Evolutionary conservation across 371 early-diverging fungal species (phyloP).

Genomic region (Umbelopsis sp.): DNA sequence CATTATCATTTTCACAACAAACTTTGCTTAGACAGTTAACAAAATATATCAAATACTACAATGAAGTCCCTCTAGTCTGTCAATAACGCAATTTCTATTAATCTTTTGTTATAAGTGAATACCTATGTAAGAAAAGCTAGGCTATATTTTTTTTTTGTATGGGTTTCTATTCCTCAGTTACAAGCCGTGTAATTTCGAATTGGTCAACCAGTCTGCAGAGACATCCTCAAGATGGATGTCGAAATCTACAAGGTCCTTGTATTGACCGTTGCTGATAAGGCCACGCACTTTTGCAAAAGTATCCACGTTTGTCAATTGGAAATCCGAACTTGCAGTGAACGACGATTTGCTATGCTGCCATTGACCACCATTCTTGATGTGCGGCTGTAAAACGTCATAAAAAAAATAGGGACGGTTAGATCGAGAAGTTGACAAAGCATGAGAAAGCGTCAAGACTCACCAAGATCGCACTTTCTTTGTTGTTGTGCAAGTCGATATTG

Average conservation of each 20-base stretch:
- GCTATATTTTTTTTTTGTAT: too few relatives aligned
- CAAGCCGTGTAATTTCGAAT: background rate
- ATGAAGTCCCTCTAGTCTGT: too few relatives aligned
- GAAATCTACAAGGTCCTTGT: slow-evolving; percentile 67
- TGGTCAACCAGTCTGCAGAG: slow-evolving; percentile 66
- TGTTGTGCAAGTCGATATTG: slow-evolving; percentile 26
- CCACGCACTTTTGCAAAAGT: slow-evolving; percentile 40
- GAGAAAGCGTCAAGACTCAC: slow-evolving; percentile 24
- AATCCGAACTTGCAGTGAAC: slow-evolving; percentile 32
- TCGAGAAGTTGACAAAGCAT: background rate
- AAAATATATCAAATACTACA: too few relatives aligned
- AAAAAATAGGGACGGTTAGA: background rate
- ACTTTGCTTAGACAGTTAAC: too few relatives aligned
- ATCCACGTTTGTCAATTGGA: slow-evolving; percentile 40
- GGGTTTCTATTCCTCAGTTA: background rate
- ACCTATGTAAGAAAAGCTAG: too few relatives aligned
- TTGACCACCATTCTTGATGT: slow-evolving; percentile 45
- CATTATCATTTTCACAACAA: too few relatives aligned
- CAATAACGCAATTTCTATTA: too few relatives aligned
- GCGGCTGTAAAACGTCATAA: slow-evolving; percentile 35
- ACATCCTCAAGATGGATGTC: slow-evolving; percentile 78
- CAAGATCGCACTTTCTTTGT: slow-evolving; percentile 31
- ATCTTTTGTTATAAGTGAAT: too few relatives aligned
- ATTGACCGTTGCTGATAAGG: slow-evolving; percentile 38
- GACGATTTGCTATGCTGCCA: slow-evolving; percentile 52